A percentile compares a stretch with the other conserved stretches of the same genome.
Conservation (phyloP, 768 basidiomycete species). For the Hericium coralloides region DNA sequence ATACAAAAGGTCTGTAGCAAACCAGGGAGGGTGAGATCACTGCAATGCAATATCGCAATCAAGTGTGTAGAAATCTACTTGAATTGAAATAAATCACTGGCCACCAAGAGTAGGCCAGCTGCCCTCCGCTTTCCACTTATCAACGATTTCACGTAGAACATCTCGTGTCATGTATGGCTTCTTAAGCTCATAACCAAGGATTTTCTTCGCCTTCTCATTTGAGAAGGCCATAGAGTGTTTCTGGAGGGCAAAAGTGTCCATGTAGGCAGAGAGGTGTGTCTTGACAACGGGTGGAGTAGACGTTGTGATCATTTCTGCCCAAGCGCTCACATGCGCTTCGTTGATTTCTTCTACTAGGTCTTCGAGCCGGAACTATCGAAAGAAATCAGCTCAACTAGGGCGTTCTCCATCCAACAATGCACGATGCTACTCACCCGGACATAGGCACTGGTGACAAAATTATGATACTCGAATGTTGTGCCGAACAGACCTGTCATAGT, state of each 20-base stretch:
- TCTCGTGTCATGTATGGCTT: constrained; percentile 55
- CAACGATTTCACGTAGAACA: constrained; percentile 58
- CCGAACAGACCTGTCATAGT: constrained; percentile 64
- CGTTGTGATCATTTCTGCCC: constrained; percentile 72
- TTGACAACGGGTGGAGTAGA: constrained; percentile 66
- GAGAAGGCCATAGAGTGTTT: constrained; percentile 62
- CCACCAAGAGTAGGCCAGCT: constrained; percentile 28
- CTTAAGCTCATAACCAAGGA: constrained; percentile 62
- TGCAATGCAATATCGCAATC: not conserved
- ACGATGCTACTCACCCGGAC: constrained; percentile 42
- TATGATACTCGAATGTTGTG: constrained; percentile 77
- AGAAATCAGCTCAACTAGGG: not conserved
- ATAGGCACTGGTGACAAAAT: constrained; percentile 53
- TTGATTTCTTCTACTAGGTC: constrained; percentile 78
- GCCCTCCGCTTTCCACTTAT: constrained; percentile 74
- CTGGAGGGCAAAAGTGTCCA: constrained; percentile 63
- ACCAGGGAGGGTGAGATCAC: not conserved
- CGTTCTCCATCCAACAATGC: too few species aligned
- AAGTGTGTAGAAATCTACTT: not conserved
- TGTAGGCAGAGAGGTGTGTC: constrained; percentile 68
- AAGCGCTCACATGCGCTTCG: constrained; percentile 71
- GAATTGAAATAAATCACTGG: constrained; percentile 1
- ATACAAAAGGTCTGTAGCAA: not conserved
- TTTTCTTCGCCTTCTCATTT: constrained; percentile 63
- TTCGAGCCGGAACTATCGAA: constrained; percentile 47